Conservation (phyloP, 2,329 filamentous ascomycete species). For the Atkinsonella texensis region DNA sequence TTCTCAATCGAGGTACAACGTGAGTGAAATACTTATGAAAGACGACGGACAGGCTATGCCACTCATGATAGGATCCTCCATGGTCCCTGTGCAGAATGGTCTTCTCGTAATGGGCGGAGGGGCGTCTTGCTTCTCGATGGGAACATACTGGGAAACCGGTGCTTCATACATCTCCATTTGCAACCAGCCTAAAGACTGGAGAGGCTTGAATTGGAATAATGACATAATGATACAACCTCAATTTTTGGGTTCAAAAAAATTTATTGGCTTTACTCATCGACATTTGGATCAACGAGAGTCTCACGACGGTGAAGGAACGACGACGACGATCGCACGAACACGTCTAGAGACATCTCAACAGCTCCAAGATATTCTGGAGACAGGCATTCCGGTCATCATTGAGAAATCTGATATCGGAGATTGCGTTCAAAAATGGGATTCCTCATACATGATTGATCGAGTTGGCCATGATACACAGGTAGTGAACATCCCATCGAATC, state of each 20-base stretch:
- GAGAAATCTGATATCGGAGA: slow-evolving; percentile 52
- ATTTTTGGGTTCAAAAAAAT: slow-evolving; percentile 18
- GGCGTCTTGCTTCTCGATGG: slow-evolving; percentile 84
- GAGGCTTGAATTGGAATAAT: background rate
- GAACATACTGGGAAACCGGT: slow-evolving; percentile 67
- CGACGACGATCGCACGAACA: slow-evolving; percentile 36
- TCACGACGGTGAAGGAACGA: slow-evolving; percentile 7
- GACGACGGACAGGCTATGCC: slow-evolving; percentile 27
- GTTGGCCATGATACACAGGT: slow-evolving; percentile 52
- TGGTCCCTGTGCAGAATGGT: slow-evolving; percentile 33
- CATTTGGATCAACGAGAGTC: background rate
- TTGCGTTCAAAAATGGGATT: slow-evolving; percentile 56
- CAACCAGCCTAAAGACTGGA: background rate
- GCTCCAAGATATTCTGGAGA: slow-evolving; percentile 47
- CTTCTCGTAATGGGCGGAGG: slow-evolving; percentile 65
- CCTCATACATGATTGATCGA: slow-evolving; percentile 51
- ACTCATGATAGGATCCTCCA: slow-evolving; percentile 58
- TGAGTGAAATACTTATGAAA: slow-evolving; percentile 3
- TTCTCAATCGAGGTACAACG: slow-evolving; percentile 23
- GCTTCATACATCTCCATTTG: slow-evolving; percentile 29
- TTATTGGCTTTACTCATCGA: slow-evolving; percentile 8
- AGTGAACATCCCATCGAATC: slow-evolving; percentile 10
- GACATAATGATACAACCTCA: slow-evolving; percentile 4
- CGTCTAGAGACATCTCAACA: slow-evolving; percentile 38
- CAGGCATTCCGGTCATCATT: slow-evolving; percentile 47